A percentile compares a stretch with the other conserved stretches of the same genome.
These are phyloP conservation scores for Allantophomopsis cytisporea DNA, from an alignment of 2,329 filamentous ascomycete genomes.

Conservation along the genomic window DNA sequence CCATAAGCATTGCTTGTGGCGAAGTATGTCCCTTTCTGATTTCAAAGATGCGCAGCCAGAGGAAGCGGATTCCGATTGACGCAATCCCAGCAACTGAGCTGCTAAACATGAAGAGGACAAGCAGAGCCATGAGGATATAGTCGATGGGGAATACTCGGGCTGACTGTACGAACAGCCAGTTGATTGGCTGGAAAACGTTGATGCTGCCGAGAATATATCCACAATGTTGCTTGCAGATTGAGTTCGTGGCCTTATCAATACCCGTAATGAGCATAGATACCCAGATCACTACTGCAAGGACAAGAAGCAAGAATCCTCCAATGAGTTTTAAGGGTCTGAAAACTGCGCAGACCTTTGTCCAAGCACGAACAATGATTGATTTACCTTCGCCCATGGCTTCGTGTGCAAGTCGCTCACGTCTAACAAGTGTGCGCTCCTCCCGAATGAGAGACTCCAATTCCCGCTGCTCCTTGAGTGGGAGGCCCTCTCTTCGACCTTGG, in stretches of 20 bases:
- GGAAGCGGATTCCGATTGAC: slow-evolving; percentile 81
- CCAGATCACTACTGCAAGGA: slow-evolving; percentile 66
- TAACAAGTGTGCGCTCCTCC: slow-evolving; percentile 84
- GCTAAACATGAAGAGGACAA: slow-evolving; percentile 80
- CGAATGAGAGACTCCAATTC: slow-evolving; percentile 79
- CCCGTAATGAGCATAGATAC: slow-evolving; percentile 89
- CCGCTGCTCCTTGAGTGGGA: slow-evolving; percentile 75
- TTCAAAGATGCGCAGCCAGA: slow-evolving; percentile 89
- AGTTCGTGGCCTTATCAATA: slow-evolving; percentile 95
- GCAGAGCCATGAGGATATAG: slow-evolving; percentile 75
- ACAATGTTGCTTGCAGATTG: slow-evolving; percentile 77
- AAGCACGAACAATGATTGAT: slow-evolving; percentile 57
- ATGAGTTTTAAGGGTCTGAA: slow-evolving; percentile 83
- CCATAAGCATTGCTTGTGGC: slow-evolving; percentile 81
- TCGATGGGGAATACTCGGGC: slow-evolving; percentile 82
- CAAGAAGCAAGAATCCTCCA: slow-evolving; percentile 64
- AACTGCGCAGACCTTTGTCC: slow-evolving; percentile 69
- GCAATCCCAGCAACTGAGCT: slow-evolving; percentile 80
- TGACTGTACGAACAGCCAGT: slow-evolving; percentile 74
- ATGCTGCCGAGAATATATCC: slow-evolving; percentile 84
- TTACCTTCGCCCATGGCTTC: slow-evolving; percentile 70
- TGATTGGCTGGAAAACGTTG: slow-evolving; percentile 90
- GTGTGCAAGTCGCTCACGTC: slow-evolving; percentile 75
- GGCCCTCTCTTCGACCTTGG: slow-evolving; percentile 56
- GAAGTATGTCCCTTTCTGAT: slow-evolving; percentile 81